These are phyloP conservation scores for Acanthamoeba castellanii DNA, from an alignment of 208 protist species.

Conservation along the genomic window DNA sequence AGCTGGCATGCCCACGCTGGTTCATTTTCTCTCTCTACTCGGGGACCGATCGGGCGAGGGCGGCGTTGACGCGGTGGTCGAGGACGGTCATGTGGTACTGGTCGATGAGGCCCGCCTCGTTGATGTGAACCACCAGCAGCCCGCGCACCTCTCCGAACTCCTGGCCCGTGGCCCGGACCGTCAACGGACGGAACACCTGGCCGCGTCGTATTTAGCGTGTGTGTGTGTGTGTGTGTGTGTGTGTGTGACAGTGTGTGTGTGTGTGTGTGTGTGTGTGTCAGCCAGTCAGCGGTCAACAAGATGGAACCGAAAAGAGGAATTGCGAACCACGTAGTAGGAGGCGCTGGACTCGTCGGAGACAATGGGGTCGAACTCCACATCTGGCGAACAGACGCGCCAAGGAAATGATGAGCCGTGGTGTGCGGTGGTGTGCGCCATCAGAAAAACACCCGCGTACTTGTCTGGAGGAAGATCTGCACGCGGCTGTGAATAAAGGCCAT, in stretches of 20 bases:
- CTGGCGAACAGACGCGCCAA: neutral
- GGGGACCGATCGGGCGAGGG: too few species aligned
- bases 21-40: too few species aligned
- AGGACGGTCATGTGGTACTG: slow-evolving; percentile 24
- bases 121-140: neutral
- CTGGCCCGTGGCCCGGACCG: neutral
- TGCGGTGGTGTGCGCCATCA: neutral
- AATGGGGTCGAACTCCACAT: neutral
- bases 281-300: neutral
- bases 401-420: too few species aligned
- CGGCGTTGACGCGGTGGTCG: neutral
- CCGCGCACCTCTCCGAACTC: neutral
- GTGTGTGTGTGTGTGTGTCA: too few species aligned
- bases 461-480: slow-evolving; percentile 16
- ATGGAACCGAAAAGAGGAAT: neutral
- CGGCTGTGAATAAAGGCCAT: neutral
- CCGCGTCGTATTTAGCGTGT: neutral
- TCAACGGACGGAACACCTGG: neutral
- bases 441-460: neutral
- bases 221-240: too few species aligned
- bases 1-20: too few species aligned
- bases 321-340: neutral
- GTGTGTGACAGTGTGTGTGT: too few species aligned
- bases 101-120: neutral
- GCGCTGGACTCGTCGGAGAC: neutral